Conservation (phyloP, 495 filamentous ascomycete species). For the Hyaloscypha hepaticicola region DNA sequence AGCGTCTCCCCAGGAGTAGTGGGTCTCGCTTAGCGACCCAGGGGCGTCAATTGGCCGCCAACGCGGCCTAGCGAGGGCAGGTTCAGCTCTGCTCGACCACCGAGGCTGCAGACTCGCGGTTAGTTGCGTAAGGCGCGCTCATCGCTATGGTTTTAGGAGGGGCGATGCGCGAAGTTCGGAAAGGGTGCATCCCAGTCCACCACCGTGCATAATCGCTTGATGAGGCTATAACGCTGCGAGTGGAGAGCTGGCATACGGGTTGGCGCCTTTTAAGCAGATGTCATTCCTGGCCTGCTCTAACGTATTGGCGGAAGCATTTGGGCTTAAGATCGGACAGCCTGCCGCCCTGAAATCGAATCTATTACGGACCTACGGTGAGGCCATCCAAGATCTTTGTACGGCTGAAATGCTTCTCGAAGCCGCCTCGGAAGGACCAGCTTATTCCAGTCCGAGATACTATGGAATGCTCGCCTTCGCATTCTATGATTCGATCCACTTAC, state of each 20-base stretch:
- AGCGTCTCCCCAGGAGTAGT: background rate
- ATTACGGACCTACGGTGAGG: background rate
- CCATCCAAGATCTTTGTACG: background rate
- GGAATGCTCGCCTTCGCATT: background rate
- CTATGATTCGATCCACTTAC: background rate
- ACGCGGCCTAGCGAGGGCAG: background rate
- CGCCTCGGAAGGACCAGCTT: background rate
- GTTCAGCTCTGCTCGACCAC: constrained; percentile 2
- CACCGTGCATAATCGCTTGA: constrained; percentile 4
- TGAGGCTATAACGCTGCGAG: constrained; percentile 8
- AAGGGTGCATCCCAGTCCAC: background rate
- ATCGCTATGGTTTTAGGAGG: background rate
- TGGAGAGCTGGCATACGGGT: background rate
- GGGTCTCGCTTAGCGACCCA: background rate
- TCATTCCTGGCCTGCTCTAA: background rate
- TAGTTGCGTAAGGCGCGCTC: constrained; percentile 15
- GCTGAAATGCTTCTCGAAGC: background rate
- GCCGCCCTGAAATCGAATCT: background rate
- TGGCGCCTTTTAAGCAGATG: background rate
- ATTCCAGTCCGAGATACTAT: background rate
- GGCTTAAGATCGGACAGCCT: background rate
- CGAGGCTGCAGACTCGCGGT: constrained; percentile 8
- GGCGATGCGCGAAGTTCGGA: background rate
- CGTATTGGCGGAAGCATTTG: background rate
- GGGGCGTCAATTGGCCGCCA: background rate